A percentile compares a stretch with the other conserved stretches of the same genome.
Conservation (phyloP, 108 stramenopile species). For the Fragilaria radians region DNA sequence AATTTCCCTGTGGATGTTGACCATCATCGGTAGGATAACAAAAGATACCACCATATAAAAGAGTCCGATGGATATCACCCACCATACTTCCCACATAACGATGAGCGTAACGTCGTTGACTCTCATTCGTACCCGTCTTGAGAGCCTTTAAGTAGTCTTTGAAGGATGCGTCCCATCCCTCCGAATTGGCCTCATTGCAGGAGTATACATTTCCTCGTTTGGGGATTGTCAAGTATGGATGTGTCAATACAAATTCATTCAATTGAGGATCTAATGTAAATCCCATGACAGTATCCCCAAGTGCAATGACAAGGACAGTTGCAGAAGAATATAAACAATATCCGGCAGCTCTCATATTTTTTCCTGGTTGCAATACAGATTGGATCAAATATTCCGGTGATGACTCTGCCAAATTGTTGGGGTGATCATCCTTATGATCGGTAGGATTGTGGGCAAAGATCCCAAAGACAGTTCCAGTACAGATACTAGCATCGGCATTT, state of each 20-base stretch:
- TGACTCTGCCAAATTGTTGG: not conserved
- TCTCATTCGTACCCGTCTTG: slow-evolving; percentile 73
- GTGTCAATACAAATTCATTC: slow-evolving; percentile 96
- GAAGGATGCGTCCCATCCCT: slow-evolving; percentile 77
- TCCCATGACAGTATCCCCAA: slow-evolving; percentile 82
- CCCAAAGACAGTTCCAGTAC: slow-evolving; percentile 97
- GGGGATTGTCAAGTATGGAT: slow-evolving; percentile 83
- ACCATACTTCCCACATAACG: slow-evolving; percentile 99
- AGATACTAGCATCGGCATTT: slow-evolving; percentile 97
- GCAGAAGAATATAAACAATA: slow-evolving; percentile 96
- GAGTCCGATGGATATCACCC: slow-evolving; percentile 96
- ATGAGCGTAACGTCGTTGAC: slow-evolving; percentile 55
- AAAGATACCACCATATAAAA: slow-evolving; percentile 97
- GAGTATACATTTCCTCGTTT: slow-evolving; percentile 85
- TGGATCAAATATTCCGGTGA: slow-evolving; percentile 16
- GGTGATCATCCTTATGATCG: slow-evolving; percentile 10
- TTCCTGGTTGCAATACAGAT: slow-evolving; percentile 78
- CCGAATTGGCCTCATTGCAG: slow-evolving; percentile 94
- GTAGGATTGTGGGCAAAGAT: slow-evolving; percentile 53
- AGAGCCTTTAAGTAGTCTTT: slow-evolving; percentile 72
- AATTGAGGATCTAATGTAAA: slow-evolving; percentile 96
- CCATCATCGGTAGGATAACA: slow-evolving; percentile 84
- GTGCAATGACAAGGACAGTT: slow-evolving; percentile 92
- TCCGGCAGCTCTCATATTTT: slow-evolving; percentile 83
- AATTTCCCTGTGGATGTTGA: slow-evolving; percentile 77